Evolutionary conservation across 2,329 filamentous ascomycete genomes (phyloP), one percentile per base, ranked within the genome.

Genomic region (Clarireedia hainanense): DNA sequence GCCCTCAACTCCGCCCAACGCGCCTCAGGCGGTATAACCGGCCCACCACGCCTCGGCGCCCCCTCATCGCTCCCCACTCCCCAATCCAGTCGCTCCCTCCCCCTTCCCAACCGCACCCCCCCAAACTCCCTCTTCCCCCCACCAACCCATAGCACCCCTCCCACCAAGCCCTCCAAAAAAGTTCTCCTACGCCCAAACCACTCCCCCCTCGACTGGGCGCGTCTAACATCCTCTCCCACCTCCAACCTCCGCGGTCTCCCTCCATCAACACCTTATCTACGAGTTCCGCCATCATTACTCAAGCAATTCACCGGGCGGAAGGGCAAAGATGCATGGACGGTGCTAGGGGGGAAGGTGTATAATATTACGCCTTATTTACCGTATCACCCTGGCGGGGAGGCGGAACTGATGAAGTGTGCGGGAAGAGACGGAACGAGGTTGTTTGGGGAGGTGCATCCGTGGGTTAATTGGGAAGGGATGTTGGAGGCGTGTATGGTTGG

Each of bases 131-230:
- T 84, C 47, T 75, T 77, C 0, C 81, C 78, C 0, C 75, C 75
- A 4, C 73, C 74, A 0, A 64, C 61, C 15, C 72, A 56, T 1
- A 66, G 61, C 0, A 64, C 67, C 1, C 65, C 64, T 57, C 80
- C 81, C 2, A 60, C 72, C 24, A 83, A 82, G 66, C 78, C 80
- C 4, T 80, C 77, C 10, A 81, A 80, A 70, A 88, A 92, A 67
- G 88, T 96, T 4, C 77, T 86, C 7, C 81, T 99, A 4, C 80
- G 84, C n/a, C 94, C 94, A 0, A 92, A 94, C 34, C 91, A 92
- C 75, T 96, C 90, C 2, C 92, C 94, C 0, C 83, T 99, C 12
- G 94, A 99, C 79, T 99, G 94, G 94, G 94, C 94, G 12, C 84
- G 86, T 5, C 80, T 96, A 1, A 80, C 83, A 1, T 76, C 78